Percentiles rank a stretch among this genome's conserved stretches.
phyloP scores from a whole-genome alignment of 331 rosid genomes.

The Quercus tomentella region DNA sequence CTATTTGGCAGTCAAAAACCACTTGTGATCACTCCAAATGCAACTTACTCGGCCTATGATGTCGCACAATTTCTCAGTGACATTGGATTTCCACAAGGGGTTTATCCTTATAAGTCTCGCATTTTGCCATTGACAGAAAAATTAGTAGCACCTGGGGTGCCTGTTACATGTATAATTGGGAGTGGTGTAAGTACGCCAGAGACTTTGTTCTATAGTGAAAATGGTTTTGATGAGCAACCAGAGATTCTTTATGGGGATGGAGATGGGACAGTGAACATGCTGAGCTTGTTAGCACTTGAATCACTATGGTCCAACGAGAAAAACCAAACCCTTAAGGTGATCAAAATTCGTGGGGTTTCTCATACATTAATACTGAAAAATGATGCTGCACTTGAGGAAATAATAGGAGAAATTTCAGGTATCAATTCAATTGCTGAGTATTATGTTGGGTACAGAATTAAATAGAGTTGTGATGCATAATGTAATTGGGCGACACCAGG shows the following conservation, averaged over 20 bases:
- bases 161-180: conserved; percentile 70
- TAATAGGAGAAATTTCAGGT: conserved; percentile 35
- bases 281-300: conserved; percentile 65
- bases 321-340: conserved; percentile 47
- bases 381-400: conserved; percentile 42
- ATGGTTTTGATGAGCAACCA: conserved; percentile 68
- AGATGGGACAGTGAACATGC: conserved; percentile 86
- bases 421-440: conserved; percentile 31
- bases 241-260: conserved; percentile 69
- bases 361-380: conserved; percentile 57
- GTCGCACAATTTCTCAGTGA: conserved; percentile 55
- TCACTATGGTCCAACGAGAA: conserved; percentile 41
- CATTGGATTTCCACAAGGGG: conserved; percentile 65
- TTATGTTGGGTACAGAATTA: neutral
- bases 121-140: conserved; percentile 43
- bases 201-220: conserved; percentile 44
- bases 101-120: conserved; percentile 54
- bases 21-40: conserved; percentile 43
- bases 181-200: conserved; percentile 57
- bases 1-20: conserved; percentile 33
- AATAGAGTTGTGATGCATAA: neutral
- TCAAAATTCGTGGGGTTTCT: conserved; percentile 53
- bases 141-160: conserved; percentile 51
- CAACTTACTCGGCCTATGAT: conserved; percentile 53
- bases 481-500: neutral